Conservation (phyloP, 2,329 filamentous ascomycete species). For the Scedosporium dehoogii region DNA sequence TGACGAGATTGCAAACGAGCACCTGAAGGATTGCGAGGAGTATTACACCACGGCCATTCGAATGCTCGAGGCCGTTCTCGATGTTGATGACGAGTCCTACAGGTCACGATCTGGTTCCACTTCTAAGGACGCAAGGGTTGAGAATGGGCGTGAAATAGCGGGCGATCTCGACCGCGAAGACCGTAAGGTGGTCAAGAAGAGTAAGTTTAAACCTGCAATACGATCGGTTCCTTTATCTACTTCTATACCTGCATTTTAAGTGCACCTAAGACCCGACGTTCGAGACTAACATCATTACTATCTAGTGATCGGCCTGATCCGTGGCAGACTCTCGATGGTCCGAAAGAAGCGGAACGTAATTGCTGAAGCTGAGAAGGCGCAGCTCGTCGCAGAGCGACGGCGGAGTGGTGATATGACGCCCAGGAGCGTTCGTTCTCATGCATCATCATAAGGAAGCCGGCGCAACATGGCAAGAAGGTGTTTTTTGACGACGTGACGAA, state of each 20-base stretch:
- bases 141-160: slow-evolving; percentile 17
- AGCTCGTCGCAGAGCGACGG: slow-evolving; percentile 31
- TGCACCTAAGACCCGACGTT: background rate
- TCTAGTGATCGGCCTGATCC: slow-evolving; percentile 54
- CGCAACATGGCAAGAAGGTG: background rate
- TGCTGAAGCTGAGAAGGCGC: slow-evolving; percentile 43
- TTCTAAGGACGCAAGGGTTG: slow-evolving; percentile 9
- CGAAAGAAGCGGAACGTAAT: slow-evolving; percentile 54
- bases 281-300: slow-evolving; percentile 14
- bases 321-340: slow-evolving; percentile 42
- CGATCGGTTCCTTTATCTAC: background rate
- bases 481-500: background rate
- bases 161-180: slow-evolving; percentile 57
- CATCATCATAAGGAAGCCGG: slow-evolving; percentile 21
- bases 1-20: slow-evolving; percentile 88
- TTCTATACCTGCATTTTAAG: background rate
- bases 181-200: slow-evolving; percentile 61
- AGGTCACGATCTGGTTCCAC: slow-evolving; percentile 29
- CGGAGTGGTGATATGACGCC: slow-evolving; percentile 47
- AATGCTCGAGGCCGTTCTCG: slow-evolving; percentile 90
- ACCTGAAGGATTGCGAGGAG: slow-evolving; percentile 78
- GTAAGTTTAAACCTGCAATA: slow-evolving; percentile 36
- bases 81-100: slow-evolving; percentile 54
- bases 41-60: slow-evolving; percentile 88
- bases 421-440: slow-evolving; percentile 40